Evolutionary conservation across 306 rosid species (phyloP), one percentile per base, ranked within the genome.

Genomic region (Astragalus glycyphyllos): DNA sequence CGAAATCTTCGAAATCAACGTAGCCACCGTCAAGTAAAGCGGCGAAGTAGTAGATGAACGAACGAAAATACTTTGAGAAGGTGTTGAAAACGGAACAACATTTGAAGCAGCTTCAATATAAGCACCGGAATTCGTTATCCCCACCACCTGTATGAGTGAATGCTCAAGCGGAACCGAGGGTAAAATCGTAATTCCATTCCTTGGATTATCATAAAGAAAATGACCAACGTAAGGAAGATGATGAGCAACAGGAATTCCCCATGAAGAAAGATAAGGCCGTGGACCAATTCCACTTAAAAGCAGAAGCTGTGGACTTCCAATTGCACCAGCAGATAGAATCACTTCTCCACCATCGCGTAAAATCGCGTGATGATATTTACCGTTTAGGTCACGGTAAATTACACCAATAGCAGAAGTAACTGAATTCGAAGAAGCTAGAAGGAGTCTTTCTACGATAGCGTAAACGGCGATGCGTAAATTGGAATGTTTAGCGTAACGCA

Each of bases 301-400:
- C 15, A 94, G 87, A 34, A 94, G 84, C 76, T 94, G 96, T n/a
- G 99, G 99, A 55, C 83, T 87, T 15, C 99, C 99, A 8, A 94
- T 84, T 7, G 99, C 90, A 0, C 99, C 97, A 0, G 97, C 95
- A 0, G 92, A 74, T 16, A 94, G 66, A 5, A 94, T 69, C 0
- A 94, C 92, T 73, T 91, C 99, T 0, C 99, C 99, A 0, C 73
- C 76, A 6, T 74, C 80, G 7, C 74, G 62, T n/a, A 91, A 31
- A 3, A 89, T 66, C 0, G 96, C 99, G 4, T 79, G 88, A 68
- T 90, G 97, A 41, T 76, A 78, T 71, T 63, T 65, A 7, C 91
- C 90, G 1, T 1, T 57, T n/a, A 69, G 56, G 55, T 91, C 99
- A 1, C 90, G 84, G 40, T 75, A 91, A 1, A 84, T 68, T 5